phyloP scores from a whole-genome alignment of 2,329 filamentous ascomycete species.

The Neofusicoccum sp. region DNA sequence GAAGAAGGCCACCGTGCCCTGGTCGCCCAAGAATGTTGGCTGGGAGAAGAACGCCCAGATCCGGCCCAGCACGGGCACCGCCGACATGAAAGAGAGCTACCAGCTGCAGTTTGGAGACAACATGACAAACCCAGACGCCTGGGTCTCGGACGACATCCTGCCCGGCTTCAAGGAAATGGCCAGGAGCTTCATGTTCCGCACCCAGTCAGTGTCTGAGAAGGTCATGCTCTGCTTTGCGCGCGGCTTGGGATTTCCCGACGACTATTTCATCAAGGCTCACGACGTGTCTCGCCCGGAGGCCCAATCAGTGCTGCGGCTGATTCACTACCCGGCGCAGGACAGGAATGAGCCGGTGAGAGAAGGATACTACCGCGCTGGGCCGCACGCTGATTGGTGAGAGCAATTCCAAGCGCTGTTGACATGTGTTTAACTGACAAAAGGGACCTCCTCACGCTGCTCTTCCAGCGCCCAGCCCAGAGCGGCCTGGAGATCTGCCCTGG shows the following conservation, averaged over 20 bases:
- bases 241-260: conserved; percentile 55
- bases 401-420: too few species aligned
- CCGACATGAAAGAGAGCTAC: conserved; percentile 62
- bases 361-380: conserved; percentile 59
- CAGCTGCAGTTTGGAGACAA: conserved; percentile 61
- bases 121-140: conserved; percentile 47
- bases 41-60: conserved; percentile 62
- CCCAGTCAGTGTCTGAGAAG: conserved; percentile 54
- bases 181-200: conserved; percentile 55
- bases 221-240: conserved; percentile 60
- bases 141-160: conserved; percentile 50
- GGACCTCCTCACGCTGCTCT: conserved; percentile 62
- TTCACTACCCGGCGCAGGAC: conserved; percentile 53
- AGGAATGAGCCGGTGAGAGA: conserved; percentile 24
- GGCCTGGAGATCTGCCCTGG: conserved; percentile 66
- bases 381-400: conserved; percentile 52
- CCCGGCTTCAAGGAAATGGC: conserved; percentile 50
- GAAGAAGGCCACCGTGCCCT: conserved; percentile 55
- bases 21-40: conserved; percentile 56
- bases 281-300: conserved; percentile 49
- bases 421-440: conserved; percentile 34
- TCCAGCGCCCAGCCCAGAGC: conserved; percentile 59
- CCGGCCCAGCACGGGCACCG: conserved; percentile 57
- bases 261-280: conserved; percentile 57
- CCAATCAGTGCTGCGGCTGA: conserved; percentile 55